Percentiles rank a stretch among this genome's conserved stretches.
phyloP scores from a whole-genome alignment of 805 yeast genomes.

The Yamadazyma philogaea region DNA sequence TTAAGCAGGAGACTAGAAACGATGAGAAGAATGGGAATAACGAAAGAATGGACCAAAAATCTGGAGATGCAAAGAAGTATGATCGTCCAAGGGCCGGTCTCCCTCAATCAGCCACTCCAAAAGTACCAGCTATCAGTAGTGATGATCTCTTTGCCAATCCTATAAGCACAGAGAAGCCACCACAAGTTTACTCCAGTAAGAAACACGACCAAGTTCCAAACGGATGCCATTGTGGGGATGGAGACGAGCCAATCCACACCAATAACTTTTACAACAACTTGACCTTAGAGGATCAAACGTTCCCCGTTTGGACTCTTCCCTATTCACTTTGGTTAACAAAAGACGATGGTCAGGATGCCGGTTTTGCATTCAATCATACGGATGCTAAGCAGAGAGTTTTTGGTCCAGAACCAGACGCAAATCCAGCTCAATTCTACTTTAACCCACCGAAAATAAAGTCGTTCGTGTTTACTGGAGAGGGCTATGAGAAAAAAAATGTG shows the following conservation, averaged over 20 bases:
- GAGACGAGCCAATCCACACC: conserved; percentile 55
- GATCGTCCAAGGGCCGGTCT: conserved; percentile 6
- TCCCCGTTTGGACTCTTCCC: conserved; percentile 81
- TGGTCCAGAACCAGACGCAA: conserved; percentile 58
- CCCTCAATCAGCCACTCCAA: background rate
- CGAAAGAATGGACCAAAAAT: background rate
- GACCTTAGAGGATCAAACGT: conserved; percentile 60
- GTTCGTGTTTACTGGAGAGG: conserved; percentile 41
- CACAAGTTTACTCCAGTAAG: conserved; percentile 34
- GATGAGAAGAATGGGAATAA: background rate
- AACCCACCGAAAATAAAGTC: conserved; percentile 66
- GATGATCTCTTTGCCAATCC: conserved; percentile 40
- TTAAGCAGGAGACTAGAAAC: conserved; percentile 11
- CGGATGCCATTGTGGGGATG: conserved; percentile 23
- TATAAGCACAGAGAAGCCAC: conserved; percentile 44
- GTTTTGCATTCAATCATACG: conserved; percentile 68
- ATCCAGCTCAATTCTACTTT: conserved; percentile 60
- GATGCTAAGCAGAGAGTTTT: conserved; percentile 57
- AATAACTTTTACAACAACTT: conserved; percentile 78
- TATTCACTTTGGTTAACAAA: conserved; percentile 68
- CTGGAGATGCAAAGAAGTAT: background rate
- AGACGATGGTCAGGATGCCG: conserved; percentile 45
- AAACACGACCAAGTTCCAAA: conserved; percentile 35
- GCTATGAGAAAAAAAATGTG: conserved; percentile 19
- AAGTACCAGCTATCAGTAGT: background rate